Conservation (phyloP, 75 land plant species). For the Cunninghamia lanceolata region DNA sequence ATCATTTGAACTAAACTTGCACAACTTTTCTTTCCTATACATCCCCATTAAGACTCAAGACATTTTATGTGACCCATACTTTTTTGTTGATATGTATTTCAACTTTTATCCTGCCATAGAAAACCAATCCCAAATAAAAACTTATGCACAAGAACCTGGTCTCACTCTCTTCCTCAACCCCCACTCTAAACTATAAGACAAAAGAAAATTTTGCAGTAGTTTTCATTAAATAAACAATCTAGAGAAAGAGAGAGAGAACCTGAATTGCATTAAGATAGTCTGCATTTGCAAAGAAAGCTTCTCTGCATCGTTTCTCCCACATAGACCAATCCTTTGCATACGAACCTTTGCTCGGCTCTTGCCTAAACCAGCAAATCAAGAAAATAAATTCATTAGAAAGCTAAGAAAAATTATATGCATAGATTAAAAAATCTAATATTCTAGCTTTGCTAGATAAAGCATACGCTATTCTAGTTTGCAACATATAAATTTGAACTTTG, state of each 20-base stretch:
- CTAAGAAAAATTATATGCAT: not conserved
- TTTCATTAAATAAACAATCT: not conserved
- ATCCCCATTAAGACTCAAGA: no score
- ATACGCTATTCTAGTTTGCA: no score
- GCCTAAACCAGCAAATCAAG: constrained; percentile 28
- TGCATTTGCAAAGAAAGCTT: constrained; percentile 42
- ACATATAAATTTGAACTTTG: no score
- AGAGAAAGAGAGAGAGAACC: constrained; percentile 29
- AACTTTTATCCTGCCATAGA: no score
- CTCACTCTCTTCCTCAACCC: not conserved
- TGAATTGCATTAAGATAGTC: constrained; percentile 72
- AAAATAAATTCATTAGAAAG: not conserved
- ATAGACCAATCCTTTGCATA: constrained; percentile 70
- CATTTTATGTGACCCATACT: no score
- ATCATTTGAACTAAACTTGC: no score
- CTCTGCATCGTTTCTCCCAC: constrained; percentile 74
- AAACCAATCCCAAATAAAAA: not conserved
- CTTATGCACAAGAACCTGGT: not conserved
- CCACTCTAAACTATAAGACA: not conserved
- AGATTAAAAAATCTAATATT: no score
- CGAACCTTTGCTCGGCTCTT: constrained; percentile 73
- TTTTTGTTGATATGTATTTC: no score
- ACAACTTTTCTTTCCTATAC: no score
- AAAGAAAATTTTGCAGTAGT: not conserved
- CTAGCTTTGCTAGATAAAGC: no score